These are phyloP conservation scores for Debaryomyces sp. DNA, from an alignment of 1,139 yeast genomes.

Conservation along the genomic window DNA sequence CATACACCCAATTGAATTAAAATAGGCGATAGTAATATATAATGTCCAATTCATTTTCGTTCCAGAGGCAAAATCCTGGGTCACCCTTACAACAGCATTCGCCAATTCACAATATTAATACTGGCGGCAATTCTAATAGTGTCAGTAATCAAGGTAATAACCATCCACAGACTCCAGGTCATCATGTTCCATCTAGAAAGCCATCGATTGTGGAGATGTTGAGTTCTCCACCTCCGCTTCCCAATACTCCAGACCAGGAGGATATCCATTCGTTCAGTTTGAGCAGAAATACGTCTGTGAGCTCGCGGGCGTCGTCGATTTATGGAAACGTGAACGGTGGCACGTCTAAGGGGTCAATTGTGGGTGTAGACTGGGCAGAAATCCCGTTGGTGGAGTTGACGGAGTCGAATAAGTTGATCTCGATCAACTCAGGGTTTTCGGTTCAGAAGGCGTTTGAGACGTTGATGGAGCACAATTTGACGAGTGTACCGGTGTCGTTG, in stretches of 20 bases:
- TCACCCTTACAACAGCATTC: conserved; percentile 11
- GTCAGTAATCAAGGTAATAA: background rate
- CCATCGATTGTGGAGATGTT: conserved; percentile 82
- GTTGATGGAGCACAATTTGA: conserved; percentile 68
- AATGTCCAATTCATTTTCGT: conserved; percentile 12
- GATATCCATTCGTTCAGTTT: conserved; percentile 43
- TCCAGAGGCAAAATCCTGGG: conserved; percentile 12
- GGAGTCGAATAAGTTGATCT: conserved; percentile 75
- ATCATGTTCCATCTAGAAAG: conserved; percentile 43
- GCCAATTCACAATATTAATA: background rate
- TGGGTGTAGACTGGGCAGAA: conserved; percentile 68
- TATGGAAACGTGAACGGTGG: conserved; percentile 8
- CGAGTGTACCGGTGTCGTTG: conserved; percentile 78
- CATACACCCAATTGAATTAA: conserved; percentile 3
- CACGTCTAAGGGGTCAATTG: conserved; percentile 14
- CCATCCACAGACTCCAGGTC: conserved; percentile 10
- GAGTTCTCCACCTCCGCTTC: conserved; percentile 81
- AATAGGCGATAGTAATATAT: background rate
- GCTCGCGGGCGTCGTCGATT: conserved; percentile 32
- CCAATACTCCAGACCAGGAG: conserved; percentile 27
- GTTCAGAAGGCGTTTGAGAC: conserved; percentile 89
- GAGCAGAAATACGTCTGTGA: conserved; percentile 46
- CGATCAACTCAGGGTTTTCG: conserved; percentile 61
- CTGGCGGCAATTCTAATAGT: background rate
- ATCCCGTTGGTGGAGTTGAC: conserved; percentile 72